These are phyloP conservation scores for Phytophthora pseudosyringae DNA, from an alignment of 352 stramenopile genomes.

Conservation along the genomic window DNA sequence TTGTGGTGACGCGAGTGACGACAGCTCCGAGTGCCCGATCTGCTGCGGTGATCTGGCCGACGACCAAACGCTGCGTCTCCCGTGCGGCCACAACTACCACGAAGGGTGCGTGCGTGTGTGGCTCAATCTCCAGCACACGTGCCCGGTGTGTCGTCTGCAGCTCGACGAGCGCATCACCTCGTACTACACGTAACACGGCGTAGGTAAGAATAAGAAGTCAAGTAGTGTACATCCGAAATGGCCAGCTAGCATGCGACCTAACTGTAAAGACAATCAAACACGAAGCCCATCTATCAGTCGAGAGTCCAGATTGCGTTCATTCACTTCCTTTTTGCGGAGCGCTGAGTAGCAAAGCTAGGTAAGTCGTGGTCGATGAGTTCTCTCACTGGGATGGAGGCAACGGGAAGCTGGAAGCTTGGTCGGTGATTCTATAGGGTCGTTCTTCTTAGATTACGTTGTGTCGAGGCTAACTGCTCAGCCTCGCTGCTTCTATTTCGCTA, in stretches of 20 bases:
- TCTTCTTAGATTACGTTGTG: conserved; percentile 51
- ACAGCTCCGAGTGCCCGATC: conserved; percentile 71
- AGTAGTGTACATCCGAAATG: conserved; percentile 18
- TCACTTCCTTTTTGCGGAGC: not conserved
- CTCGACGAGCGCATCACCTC: conserved; percentile 18
- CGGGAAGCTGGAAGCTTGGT: conserved; percentile 20
- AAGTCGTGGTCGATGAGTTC: not conserved
- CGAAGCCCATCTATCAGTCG: not conserved
- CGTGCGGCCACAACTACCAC: conserved; percentile 76
- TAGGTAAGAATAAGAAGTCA: conserved; percentile 21
- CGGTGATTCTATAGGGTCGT: conserved; percentile 39
- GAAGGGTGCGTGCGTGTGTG: conserved; percentile 69
- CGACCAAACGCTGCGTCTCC: conserved; percentile 54
- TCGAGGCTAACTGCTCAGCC: conserved; percentile 22
- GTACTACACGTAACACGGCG: conserved; percentile 7
- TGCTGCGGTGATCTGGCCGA: conserved; percentile 56
- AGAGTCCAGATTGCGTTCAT: not conserved
- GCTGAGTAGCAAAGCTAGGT: not conserved
- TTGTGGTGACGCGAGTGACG: conserved; percentile 30
- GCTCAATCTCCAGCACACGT: conserved; percentile 73
- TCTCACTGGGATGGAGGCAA: not conserved
- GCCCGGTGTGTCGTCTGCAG: conserved; percentile 65
- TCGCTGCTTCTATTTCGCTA: conserved; percentile 50
- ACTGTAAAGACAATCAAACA: conserved; percentile 20
- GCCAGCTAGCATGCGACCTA: conserved; percentile 2